Conservation (phyloP, 805 yeast genomes). For the Pichia pseudocactophila region DNA sequence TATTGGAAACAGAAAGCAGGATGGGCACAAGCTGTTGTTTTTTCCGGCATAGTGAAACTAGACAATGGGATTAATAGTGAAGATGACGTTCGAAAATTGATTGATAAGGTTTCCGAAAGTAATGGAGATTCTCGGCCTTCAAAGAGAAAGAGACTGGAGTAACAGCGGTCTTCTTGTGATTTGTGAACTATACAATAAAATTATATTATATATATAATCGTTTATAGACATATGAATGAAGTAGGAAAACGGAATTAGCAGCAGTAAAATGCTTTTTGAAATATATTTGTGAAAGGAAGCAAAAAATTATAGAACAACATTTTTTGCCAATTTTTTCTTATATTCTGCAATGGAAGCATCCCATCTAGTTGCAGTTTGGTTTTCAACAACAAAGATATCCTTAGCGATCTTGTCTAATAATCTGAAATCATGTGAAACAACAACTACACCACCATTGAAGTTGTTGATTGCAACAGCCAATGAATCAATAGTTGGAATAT, state of each 20-base stretch:
- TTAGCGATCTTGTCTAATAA: slow-evolving; percentile 93
- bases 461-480: slow-evolving; percentile 92
- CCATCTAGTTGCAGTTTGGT: slow-evolving; percentile 96
- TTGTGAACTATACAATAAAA: neutral
- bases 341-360: slow-evolving; percentile 83
- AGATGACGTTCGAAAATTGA: slow-evolving; percentile 5
- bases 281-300: neutral
- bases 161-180: neutral
- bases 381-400: slow-evolving; percentile 93
- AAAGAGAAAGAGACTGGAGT: neutral
- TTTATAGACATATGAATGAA: no score
- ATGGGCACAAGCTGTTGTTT: slow-evolving; percentile 96
- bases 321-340: slow-evolving; percentile 89
- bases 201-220: slow-evolving; percentile 1
- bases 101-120: neutral
- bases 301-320: slow-evolving; percentile 56
- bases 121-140: neutral
- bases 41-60: slow-evolving; percentile 68
- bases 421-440: slow-evolving; percentile 98
- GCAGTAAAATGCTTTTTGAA: no score
- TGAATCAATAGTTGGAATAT: slow-evolving; percentile 96
- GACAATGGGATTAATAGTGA: slow-evolving; percentile 51
- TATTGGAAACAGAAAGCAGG: slow-evolving; percentile 93
- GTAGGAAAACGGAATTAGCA: no score
- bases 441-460: slow-evolving; percentile 96